These are phyloP conservation scores for Barbarea vulgaris DNA, from an alignment of 345 rosid species.

Conservation along the genomic window DNA sequence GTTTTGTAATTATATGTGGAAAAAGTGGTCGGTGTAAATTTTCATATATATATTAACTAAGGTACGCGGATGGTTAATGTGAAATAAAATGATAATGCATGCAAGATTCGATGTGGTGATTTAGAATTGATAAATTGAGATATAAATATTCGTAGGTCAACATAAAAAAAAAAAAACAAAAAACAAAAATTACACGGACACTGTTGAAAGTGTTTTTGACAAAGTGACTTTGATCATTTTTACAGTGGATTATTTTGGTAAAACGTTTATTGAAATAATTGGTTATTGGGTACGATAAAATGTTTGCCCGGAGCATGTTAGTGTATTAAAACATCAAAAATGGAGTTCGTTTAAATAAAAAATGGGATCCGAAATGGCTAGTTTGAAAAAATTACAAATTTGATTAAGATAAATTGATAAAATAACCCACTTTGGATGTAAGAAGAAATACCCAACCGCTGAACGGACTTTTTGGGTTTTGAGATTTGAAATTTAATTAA, in stretches of 20 bases:
- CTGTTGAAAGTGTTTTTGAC: too few species aligned
- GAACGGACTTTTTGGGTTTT: background rate
- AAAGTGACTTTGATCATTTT: too few species aligned
- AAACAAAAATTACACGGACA: too few species aligned
- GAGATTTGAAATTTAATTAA: background rate
- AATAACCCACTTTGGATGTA: background rate
- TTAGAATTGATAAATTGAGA: background rate
- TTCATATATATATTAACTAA: background rate
- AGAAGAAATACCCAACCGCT: background rate
- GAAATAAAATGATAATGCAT: background rate
- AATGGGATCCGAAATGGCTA: background rate
- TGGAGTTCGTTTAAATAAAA: background rate
- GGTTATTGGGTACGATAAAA: background rate
- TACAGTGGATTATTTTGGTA: too few species aligned
- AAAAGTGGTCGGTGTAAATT: conserved; percentile 23
- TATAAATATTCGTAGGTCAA: background rate
- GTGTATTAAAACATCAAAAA: background rate
- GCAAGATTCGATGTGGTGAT: background rate
- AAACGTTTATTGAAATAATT: background rate
- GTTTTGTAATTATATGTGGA: conserved; percentile 11
- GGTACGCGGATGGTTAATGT: background rate
- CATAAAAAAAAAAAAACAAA: background rate
- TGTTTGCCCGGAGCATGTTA: background rate
- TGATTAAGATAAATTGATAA: too few species aligned
- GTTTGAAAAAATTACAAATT: background rate